Evolutionary conservation across 208 protist genomes (phyloP).

Genomic region (Leishmania arabica): DNA sequence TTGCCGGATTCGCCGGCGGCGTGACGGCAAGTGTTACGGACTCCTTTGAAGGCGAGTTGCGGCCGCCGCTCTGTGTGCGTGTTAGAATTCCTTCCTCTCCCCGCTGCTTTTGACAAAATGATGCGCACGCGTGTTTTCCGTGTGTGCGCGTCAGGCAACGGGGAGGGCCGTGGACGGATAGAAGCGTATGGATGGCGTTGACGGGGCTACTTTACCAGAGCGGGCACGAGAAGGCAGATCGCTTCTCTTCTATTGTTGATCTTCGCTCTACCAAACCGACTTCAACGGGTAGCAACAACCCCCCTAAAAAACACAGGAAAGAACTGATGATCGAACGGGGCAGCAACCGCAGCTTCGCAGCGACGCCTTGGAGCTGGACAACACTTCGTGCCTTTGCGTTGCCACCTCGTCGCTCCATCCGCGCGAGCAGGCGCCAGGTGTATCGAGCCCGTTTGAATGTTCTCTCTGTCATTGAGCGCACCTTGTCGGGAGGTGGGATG

Average conservation of each 20-base stretch:
- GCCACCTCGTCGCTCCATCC: neutral
- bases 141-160: neutral
- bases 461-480: neutral
- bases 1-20: neutral
- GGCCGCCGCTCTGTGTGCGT: neutral
- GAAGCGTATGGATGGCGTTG: neutral
- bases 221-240: neutral
- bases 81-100: neutral
- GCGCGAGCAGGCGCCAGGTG: neutral
- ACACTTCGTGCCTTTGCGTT: neutral
- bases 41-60: neutral
- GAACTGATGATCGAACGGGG: neutral
- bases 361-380: neutral
- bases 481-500: neutral
- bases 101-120: no score
- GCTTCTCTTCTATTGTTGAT: neutral
- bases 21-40: neutral
- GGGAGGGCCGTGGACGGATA: neutral
- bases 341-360: no score
- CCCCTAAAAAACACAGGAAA: no score
- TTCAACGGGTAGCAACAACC: neutral
- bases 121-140: neutral
- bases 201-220: neutral
- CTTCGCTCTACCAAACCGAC: neutral
- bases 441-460: neutral